Evolutionary conservation across 1,139 yeast species (phyloP).

Genomic region (Geotrichum carabidarum): DNA sequence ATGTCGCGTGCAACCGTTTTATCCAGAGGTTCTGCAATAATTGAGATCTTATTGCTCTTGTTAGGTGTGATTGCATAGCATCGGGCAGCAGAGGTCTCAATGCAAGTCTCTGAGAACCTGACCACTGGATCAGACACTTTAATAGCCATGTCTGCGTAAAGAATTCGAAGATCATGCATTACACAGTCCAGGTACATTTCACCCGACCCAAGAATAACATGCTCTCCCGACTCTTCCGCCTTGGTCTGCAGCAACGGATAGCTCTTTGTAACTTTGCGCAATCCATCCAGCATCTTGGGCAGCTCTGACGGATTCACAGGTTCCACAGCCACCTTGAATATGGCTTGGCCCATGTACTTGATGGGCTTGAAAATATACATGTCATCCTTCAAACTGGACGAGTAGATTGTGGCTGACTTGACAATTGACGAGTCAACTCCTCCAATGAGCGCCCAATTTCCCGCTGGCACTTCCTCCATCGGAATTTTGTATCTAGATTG

Average conservation of each 20-base stretch:
- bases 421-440: slow-evolving; percentile 56
- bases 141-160: slow-evolving; percentile 61
- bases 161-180: slow-evolving; percentile 64
- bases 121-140: slow-evolving; percentile 84
- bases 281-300: slow-evolving; percentile 64
- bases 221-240: slow-evolving; percentile 89
- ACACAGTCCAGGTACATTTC: slow-evolving; percentile 84
- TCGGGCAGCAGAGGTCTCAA: slow-evolving; percentile 61
- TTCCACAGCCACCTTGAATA: slow-evolving; percentile 77
- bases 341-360: slow-evolving; percentile 50
- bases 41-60: slow-evolving; percentile 55
- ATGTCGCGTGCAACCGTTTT: slow-evolving; percentile 54
- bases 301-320: slow-evolving; percentile 75
- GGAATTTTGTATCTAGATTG: slow-evolving; percentile 68
- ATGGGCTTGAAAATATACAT: slow-evolving; percentile 42
- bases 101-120: slow-evolving; percentile 72
- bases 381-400: slow-evolving; percentile 32
- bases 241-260: slow-evolving; percentile 62
- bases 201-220: slow-evolving; percentile 74
- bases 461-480: slow-evolving; percentile 53
- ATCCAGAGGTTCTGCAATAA: slow-evolving; percentile 73
- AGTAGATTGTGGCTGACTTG: slow-evolving; percentile 54
- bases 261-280: slow-evolving; percentile 56
- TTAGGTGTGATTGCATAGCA: slow-evolving; percentile 56
- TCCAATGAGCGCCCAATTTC: slow-evolving; percentile 60